Conservation (phyloP, 2,329 filamentous ascomycete species). For the Fusarium sp. region DNA sequence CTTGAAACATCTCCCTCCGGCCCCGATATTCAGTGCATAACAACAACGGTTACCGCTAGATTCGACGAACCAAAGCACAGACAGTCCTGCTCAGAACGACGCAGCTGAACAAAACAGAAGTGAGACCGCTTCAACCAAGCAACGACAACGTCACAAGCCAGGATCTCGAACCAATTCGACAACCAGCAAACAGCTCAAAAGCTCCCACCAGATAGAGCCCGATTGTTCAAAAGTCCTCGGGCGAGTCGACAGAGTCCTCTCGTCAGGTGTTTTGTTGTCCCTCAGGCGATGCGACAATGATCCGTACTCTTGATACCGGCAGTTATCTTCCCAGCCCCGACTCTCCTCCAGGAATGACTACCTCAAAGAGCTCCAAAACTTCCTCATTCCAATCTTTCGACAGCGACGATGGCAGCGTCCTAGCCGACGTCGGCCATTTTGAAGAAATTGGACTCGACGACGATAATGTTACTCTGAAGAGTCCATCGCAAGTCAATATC, state of each 20-base stretch:
- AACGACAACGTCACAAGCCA: slow-evolving; percentile 27
- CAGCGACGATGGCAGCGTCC: slow-evolving; percentile 77
- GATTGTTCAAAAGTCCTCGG: slow-evolving; percentile 10
- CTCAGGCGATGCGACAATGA: slow-evolving; percentile 53
- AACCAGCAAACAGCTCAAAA: slow-evolving; percentile 2
- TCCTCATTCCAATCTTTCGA: slow-evolving; percentile 87
- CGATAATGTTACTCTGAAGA: slow-evolving; percentile 63
- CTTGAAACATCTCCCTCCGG: slow-evolving; percentile 47
- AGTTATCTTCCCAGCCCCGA: slow-evolving; percentile 52
- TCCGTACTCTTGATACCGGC: slow-evolving; percentile 50
- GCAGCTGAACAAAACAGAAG: slow-evolving; percentile 40
- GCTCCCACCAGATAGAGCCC: neutral
- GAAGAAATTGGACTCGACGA: slow-evolving; percentile 93
- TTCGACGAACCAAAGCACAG: slow-evolving; percentile 18
- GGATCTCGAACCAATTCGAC: slow-evolving; percentile 12
- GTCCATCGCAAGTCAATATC: slow-evolving; percentile 60
- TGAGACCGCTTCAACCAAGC: slow-evolving; percentile 26
- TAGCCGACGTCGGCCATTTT: slow-evolving; percentile 84
- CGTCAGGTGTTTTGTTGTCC: slow-evolving; percentile 24
- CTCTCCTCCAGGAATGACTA: slow-evolving; percentile 73
- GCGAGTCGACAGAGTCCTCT: slow-evolving; percentile 33
- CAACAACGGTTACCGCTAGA: slow-evolving; percentile 40
- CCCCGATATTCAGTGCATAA: slow-evolving; percentile 39
- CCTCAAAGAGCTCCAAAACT: slow-evolving; percentile 90
- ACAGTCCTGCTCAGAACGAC: slow-evolving; percentile 17